Conservation (phyloP, 2,329 filamentous ascomycete species). For the Lachnellula arida region DNA sequence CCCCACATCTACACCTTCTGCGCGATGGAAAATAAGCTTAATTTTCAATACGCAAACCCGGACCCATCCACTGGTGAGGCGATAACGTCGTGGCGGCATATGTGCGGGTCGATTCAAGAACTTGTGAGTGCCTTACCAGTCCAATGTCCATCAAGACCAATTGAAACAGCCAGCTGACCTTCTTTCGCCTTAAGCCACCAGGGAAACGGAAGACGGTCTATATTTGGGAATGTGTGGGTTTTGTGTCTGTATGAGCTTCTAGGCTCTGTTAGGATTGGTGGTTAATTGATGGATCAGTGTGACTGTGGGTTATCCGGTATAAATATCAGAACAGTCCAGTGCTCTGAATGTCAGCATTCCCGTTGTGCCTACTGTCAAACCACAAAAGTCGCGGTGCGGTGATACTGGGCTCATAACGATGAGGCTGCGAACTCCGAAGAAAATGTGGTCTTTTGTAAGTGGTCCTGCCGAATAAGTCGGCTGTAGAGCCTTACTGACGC, state of each 20-base stretch:
- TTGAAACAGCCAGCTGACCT: too few relatives aligned
- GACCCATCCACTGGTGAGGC: too few relatives aligned
- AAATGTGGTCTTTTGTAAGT: too few relatives aligned
- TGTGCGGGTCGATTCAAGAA: too few relatives aligned
- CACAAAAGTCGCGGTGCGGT: slow-evolving; percentile 1
- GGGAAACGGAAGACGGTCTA: background rate
- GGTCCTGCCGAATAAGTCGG: too few relatives aligned
- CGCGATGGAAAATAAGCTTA: too few relatives aligned
- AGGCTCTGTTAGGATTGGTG: background rate
- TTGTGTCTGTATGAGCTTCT: background rate
- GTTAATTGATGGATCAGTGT: background rate
- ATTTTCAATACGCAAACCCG: too few relatives aligned
- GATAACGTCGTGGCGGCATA: too few relatives aligned
- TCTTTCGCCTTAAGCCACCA: background rate
- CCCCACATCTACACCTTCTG: too few relatives aligned
- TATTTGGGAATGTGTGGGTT: background rate
- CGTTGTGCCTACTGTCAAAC: slow-evolving; percentile 4
- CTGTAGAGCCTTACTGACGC: too few relatives aligned
- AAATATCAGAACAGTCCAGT: background rate
- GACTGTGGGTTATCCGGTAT: slow-evolving; percentile 1
- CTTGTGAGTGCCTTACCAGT: too few relatives aligned
- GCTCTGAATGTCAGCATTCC: background rate
- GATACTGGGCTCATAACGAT: background rate
- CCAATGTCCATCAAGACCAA: too few relatives aligned
- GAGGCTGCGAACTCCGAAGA: background rate